Evolutionary conservation across 345 rosid genomes (phyloP).

Genomic region (Isatis tinctoria): DNA sequence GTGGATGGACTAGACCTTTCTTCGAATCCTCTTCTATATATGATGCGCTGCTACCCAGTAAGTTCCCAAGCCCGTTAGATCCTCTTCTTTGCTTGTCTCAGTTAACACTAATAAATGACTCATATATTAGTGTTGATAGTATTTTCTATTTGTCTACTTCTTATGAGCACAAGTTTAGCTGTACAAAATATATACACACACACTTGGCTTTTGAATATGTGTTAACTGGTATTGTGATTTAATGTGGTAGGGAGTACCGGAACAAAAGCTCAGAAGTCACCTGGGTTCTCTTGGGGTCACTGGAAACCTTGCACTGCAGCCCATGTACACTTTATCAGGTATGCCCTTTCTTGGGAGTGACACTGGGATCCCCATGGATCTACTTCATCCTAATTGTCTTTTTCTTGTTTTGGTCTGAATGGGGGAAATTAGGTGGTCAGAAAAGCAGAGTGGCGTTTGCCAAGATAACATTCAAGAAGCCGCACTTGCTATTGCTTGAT

Average conservation of each 20-base stretch:
- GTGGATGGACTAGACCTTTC: constrained; percentile 95
- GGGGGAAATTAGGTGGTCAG: constrained; percentile 71
- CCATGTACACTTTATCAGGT: constrained; percentile 99
- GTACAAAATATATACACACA: neutral
- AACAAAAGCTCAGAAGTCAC: constrained; percentile 88
- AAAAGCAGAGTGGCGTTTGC: constrained; percentile 99
- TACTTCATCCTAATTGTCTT: neutral
- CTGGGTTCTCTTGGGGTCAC: constrained; percentile 97
- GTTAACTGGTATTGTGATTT: constrained; percentile 10
- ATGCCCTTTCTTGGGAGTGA: constrained; percentile 8
- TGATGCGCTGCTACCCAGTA: constrained; percentile 99
- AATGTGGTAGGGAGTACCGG: constrained; percentile 84
- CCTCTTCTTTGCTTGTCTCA: neutral
- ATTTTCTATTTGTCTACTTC: neutral
- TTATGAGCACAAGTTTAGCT: neutral
- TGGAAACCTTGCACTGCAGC: constrained; percentile 98
- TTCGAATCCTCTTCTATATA: constrained; percentile 92
- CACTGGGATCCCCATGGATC: no score
- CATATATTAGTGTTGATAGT: neutral
- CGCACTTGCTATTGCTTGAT: constrained; percentile 92
- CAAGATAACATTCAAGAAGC: constrained; percentile 97
- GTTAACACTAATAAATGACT: neutral
- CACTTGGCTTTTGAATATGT: neutral
- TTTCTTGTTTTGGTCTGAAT: constrained; percentile 12
- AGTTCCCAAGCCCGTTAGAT: constrained; percentile 26